A percentile compares a stretch with the other conserved stretches of the same genome.
Evolutionary conservation across 1,139 yeast genomes (phyloP).

Genomic region (Pichia terricola): DNA sequence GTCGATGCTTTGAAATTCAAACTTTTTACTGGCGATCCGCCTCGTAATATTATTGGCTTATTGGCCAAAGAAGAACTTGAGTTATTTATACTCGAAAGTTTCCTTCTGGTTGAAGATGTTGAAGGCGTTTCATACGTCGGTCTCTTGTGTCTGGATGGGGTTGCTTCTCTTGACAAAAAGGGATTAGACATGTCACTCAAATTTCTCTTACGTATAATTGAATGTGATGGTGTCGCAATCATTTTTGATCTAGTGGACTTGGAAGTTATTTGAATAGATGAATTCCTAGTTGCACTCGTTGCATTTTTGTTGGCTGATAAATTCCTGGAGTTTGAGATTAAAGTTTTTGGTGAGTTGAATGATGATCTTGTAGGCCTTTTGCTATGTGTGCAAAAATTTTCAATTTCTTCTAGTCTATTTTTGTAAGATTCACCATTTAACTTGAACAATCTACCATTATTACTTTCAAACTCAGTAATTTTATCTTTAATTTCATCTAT

Average conservation of each 20-base stretch:
- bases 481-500: constrained; percentile 42
- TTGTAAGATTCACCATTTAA: constrained; percentile 40
- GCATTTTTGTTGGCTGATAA: neutral
- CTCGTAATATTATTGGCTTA: constrained; percentile 21
- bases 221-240: constrained; percentile 6
- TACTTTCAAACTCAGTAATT: constrained; percentile 38
- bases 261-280: neutral
- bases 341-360: constrained; percentile 4
- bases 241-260: neutral
- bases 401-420: constrained; percentile 14
- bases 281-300: neutral
- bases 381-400: constrained; percentile 5
- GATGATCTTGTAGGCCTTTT: constrained; percentile 7
- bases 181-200: constrained; percentile 12
- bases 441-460: constrained; percentile 32
- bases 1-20: constrained; percentile 7
- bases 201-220: constrained; percentile 10
- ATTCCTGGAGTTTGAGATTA: neutral
- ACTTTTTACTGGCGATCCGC: constrained; percentile 20
- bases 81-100: neutral
- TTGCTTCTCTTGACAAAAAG: constrained; percentile 13
- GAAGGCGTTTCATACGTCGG: neutral
- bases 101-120: neutral
- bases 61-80: constrained; percentile 12
- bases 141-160: constrained; percentile 1